Evolutionary conservation across 805 yeast genomes (phyloP), one percentile per base, ranked within the genome.

Genomic region (Ogataea henricii): DNA sequence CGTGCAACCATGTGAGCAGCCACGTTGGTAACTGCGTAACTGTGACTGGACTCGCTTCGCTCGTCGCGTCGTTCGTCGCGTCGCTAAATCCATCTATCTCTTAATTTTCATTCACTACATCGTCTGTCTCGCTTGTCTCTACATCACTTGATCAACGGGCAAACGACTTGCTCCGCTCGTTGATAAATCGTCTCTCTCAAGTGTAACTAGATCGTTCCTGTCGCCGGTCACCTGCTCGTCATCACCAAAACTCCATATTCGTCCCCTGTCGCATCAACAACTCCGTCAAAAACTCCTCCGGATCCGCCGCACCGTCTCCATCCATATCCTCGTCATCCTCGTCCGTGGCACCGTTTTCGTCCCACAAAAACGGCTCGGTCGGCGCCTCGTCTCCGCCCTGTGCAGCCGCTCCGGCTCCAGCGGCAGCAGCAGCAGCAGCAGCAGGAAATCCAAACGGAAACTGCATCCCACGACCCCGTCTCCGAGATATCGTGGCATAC

Each of bases 261-360:
- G 46, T 45, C 20, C 52, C 56, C 41, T 47, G 54, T 21, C 56
- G 49, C 50, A 49, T 40, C 22, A 53, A 29, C 23, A 53, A 44
- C 17, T 49, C 52, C 6, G 56, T 49, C 18, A 53, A 35, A 41
- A 49, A 49, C 40, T 53, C 56, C 36, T 53, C 56, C 1, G 56
- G 56, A 33, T 53, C 56, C 43, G 48, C 30, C 10, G 54, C 49
- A 4, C 43, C 54, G 1, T 32, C 45, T 7, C 49, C 54, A 13
- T 55, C 60, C 37, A 48, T 37, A 26, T 51, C 45, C 4, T 43
- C 66, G 17, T 56, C 65, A 13, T 55, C 63, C 13, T 35, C 17
- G 25, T 34, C 56, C 56, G 30, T 27, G 45, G 26, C 35, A 48
- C 25, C 20, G 33, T 10, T 49, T 60, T 40, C 37, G 6, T 54